phyloP scores from a whole-genome alignment of 352 stramenopile genomes.

The Phytopythium kandeliae region DNA sequence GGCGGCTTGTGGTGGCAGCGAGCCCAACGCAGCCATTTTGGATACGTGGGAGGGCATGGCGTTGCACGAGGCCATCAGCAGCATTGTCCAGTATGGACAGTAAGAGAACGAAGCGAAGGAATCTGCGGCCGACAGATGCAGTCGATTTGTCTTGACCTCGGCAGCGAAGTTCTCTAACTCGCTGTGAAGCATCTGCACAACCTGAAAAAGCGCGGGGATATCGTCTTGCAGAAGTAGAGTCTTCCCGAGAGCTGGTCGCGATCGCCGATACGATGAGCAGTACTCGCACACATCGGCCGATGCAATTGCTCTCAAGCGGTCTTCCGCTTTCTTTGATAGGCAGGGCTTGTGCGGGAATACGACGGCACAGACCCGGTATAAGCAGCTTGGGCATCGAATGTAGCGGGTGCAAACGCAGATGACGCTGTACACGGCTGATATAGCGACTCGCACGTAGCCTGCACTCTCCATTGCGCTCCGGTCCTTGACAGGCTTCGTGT shows the following conservation, averaged over 20 bases:
- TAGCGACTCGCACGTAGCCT: constrained; percentile 57
- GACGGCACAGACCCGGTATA: constrained; percentile 48
- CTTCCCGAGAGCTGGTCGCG: constrained; percentile 6
- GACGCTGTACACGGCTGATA: constrained; percentile 67
- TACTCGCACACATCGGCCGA: constrained; percentile 45
- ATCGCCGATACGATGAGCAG: constrained; percentile 25
- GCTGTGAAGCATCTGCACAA: constrained; percentile 43
- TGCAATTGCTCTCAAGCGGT: constrained; percentile 49
- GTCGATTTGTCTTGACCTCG: constrained; percentile 58
- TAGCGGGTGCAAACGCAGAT: constrained; percentile 65
- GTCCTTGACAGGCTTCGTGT: constrained; percentile 32
- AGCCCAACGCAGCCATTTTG: constrained; percentile 42
- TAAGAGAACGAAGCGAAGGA: constrained; percentile 40
- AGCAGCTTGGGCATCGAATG: constrained; percentile 59
- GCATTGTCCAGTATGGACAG: constrained; percentile 70
- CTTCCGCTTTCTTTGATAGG: constrained; percentile 43
- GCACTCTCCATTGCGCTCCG: constrained; percentile 22
- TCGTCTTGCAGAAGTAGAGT: constrained; percentile 55
- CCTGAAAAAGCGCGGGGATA: constrained; percentile 50
- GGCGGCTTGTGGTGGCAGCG: constrained; percentile 13
- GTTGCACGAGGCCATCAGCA: constrained; percentile 39
- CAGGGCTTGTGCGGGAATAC: constrained; percentile 72
- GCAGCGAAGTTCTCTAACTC: constrained; percentile 54
- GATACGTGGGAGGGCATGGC: constrained; percentile 54
- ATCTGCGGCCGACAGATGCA: constrained; percentile 33